A percentile compares a stretch with the other conserved stretches of the same genome.
Evolutionary conservation across 371 early-diverging fungal species (phyloP).

Genomic region (Umbelopsis sp.): DNA sequence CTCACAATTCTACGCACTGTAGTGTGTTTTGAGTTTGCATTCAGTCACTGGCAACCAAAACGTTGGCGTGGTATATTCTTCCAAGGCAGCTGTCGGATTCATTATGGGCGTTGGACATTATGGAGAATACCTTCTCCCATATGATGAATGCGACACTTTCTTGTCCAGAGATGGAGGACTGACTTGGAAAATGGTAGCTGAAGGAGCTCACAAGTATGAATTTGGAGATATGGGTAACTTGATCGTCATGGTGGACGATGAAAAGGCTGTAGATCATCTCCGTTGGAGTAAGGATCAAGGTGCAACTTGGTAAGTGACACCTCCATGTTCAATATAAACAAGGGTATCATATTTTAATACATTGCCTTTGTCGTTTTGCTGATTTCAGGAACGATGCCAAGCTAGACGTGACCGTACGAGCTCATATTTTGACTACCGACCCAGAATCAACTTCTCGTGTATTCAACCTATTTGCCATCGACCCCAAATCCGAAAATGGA

Average conservation of each 20-base stretch:
- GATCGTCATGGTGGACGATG: constrained; percentile 77
- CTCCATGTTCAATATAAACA: not conserved
- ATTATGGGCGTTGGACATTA: constrained; percentile 92
- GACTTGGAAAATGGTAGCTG: constrained; percentile 77
- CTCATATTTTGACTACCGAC: constrained; percentile 64
- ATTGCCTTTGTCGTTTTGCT: constrained; percentile 25
- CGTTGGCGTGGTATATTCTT: constrained; percentile 74
- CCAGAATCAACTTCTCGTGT: constrained; percentile 66
- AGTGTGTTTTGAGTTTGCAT: constrained; percentile 86
- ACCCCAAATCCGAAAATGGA: not conserved
- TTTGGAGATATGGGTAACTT: constrained; percentile 87
- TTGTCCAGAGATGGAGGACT: constrained; percentile 86
- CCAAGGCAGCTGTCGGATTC: constrained; percentile 79
- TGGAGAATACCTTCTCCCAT: constrained; percentile 68
- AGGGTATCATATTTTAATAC: constrained; percentile 13
- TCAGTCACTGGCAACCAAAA: constrained; percentile 75
- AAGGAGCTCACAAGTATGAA: constrained; percentile 89
- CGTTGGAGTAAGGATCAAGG: constrained; percentile 86
- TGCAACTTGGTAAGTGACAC: constrained; percentile 64
- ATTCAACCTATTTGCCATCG: constrained; percentile 54
- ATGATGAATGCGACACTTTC: constrained; percentile 82
- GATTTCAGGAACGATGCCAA: constrained; percentile 33
- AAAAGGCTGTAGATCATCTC: constrained; percentile 68
- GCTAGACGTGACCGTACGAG: constrained; percentile 56
- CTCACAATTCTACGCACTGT: not conserved